Evolutionary conservation across 305 asterid genomes (phyloP), one percentile per base, ranked within the genome.

Genomic region (Ilex paraguariensis): DNA sequence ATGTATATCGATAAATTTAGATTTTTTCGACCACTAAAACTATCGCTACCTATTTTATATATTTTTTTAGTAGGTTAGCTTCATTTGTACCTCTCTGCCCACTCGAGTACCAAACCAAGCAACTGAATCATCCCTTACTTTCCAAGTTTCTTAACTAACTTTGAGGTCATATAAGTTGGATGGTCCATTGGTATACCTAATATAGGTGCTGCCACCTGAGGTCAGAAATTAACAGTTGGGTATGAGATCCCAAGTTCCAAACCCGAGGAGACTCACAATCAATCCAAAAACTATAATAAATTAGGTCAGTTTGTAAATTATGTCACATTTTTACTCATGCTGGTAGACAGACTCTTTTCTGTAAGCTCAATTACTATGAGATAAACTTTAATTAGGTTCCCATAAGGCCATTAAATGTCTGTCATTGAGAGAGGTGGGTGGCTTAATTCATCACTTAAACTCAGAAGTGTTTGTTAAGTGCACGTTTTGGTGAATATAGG

Each of bases 31-130:
- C 28, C 28, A 21, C 28, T 21, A 1, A 21, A 21, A 1, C 49
- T 28, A 32, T 65, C 44, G 60, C 65, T 69, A 60, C 75, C 56
- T 62, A 32, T 65, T 68, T 77, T 21, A 1, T 21, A 17, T 21
- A 0, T 21, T 1, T 21, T 31, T 40, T 13, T 16, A 46, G 10
- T 10, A 12, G 51, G 65, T 52, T 57, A 40, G 15, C 55, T 58
- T 69, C 42, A 71, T 72, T 68, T 64, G 75, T 70, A 73, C 52
- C 78, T 62, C 71, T 65, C 71, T 73, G 50, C 59, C 75, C 81
- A 79, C 87, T 84, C 61, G 73, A 64, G 45, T 71, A 82, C 88
- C 83, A 73, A 77, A 76, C 65, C 69, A 53, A 51, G 75, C 70
- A 70, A 71, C 71, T 75, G 54, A 67, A 62, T 52, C 64, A 67